A percentile compares a stretch with the other conserved stretches of the same genome.
These are phyloP conservation scores for Dipteronia sinensis DNA, from an alignment of 345 rosid species.

Conservation along the genomic window DNA sequence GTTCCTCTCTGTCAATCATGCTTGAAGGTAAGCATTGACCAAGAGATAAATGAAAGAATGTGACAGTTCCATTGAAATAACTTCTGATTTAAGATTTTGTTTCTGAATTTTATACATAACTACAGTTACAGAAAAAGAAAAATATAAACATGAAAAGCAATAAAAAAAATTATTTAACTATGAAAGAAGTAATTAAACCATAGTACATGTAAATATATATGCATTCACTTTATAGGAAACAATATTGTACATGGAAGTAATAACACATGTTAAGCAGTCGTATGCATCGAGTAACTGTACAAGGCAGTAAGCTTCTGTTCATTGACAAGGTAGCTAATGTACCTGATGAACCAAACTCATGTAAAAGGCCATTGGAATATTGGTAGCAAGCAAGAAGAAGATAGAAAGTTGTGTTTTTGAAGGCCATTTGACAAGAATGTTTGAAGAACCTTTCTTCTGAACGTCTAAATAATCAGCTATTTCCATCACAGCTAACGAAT, in stretches of 20 bases:
- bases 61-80: background rate
- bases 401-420: constrained; percentile 48
- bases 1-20: constrained; percentile 75
- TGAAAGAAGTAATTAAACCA: background rate
- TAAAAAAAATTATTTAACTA: background rate
- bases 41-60: constrained; percentile 4
- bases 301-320: background rate
- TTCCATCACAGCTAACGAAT: constrained; percentile 60
- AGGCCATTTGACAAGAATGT: constrained; percentile 37
- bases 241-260: background rate
- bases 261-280: constrained; percentile 7
- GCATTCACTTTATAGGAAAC: background rate
- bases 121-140: constrained; percentile 2
- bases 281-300: constrained; percentile 14
- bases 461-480: constrained; percentile 31
- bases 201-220: background rate
- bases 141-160: background rate
- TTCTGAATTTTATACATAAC: background rate
- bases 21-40: constrained; percentile 21
- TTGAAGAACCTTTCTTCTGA: constrained; percentile 40
- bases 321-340: constrained; percentile 8
- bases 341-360: constrained; percentile 95
- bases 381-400: constrained; percentile 75
- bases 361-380: constrained; percentile 85
- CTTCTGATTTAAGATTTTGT: background rate